A percentile compares a stretch with the other conserved stretches of the same genome.
Conservation (phyloP, 331 rosid genomes). For the Cydonia oblonga region DNA sequence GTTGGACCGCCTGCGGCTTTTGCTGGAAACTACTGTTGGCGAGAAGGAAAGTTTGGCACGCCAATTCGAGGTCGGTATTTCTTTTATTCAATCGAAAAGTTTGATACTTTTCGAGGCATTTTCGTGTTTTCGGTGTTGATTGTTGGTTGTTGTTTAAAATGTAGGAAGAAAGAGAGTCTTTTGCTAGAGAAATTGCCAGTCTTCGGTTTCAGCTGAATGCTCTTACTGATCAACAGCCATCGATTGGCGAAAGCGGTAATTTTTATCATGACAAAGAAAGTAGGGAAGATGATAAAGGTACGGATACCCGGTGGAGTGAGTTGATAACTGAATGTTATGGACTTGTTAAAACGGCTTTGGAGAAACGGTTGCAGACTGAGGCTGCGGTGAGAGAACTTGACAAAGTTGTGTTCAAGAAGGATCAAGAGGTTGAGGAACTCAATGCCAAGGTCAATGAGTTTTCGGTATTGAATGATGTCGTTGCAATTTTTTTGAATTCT, state of each 20-base stretch:
- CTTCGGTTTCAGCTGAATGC: slow-evolving; percentile 50
- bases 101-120: not conserved
- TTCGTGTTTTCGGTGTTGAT: not conserved
- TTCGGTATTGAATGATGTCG: slow-evolving; percentile 21
- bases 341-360: slow-evolving; percentile 35
- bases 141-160: not conserved
- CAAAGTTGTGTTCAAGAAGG: slow-evolving; percentile 34
- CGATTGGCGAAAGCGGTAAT: slow-evolving; percentile 2
- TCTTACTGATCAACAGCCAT: slow-evolving; percentile 22
- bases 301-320: slow-evolving; percentile 24
- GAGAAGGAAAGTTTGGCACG: slow-evolving; percentile 32
- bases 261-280: slow-evolving; percentile 8
- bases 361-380: slow-evolving; percentile 30
- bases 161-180: slow-evolving; percentile 53
- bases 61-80: slow-evolving; percentile 36
- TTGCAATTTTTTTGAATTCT: slow-evolving; percentile 12
- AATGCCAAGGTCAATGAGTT: slow-evolving; percentile 42
- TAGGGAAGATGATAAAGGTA: slow-evolving; percentile 19
- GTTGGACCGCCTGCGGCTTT: slow-evolving; percentile 24
- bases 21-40: slow-evolving; percentile 19
- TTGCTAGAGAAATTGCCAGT: slow-evolving; percentile 33
- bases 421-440: slow-evolving; percentile 61
- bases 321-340: slow-evolving; percentile 46
- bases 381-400: slow-evolving; percentile 33
- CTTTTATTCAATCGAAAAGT: not conserved